Evolutionary conservation across 257 asterid genomes (phyloP), one percentile per base, ranked within the genome.

Genomic region (Jasminum sambac): DNA sequence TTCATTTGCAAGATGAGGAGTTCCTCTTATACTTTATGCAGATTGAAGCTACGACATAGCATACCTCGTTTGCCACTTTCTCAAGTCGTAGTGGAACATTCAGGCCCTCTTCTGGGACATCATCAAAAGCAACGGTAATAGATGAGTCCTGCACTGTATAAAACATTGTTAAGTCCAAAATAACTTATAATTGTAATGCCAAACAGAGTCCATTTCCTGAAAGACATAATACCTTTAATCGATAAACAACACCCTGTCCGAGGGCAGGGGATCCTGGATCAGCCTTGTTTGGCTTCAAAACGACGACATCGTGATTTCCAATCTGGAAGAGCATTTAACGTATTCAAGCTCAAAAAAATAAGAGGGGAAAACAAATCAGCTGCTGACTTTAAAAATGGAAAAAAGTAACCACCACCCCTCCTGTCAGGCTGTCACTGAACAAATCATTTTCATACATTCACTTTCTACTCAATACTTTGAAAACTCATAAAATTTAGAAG

Each of bases 171-270:
- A 23, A 6, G 79, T 44, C 63, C 25, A 65, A 67, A 48, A 46
- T 14, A n/a, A 62, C 72, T 26, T 44, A 66, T 9, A 55, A 46
- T 43, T 39, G 60, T 17, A 37, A 26, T 46, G 4, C 50, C 11
- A 55, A 52, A 55, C 17, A 24, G 37, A 17, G 12, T 40, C 43
- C 60, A 14, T 6, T 43, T 14, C 43, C 38, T 0, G 36, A 58
- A 26, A 30, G 1, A 68, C 41, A 50, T 6, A 60, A 61, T 80
- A 94, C 98, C 98, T 88, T 94, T 80, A 94, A 80, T 58, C 96
- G 84, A 84, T 89, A 91, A 82, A 94, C 96, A 68, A 89, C 89
- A 69, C 99, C 99, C 83, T 94, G 98, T 69, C 98, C 99, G 34
- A 91, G 96, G 46, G 97, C 81, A 72, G 96, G 90, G 72, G 94